Conservation (phyloP, 768 basidiomycete genomes). For the Cubamyces sp. region DNA sequence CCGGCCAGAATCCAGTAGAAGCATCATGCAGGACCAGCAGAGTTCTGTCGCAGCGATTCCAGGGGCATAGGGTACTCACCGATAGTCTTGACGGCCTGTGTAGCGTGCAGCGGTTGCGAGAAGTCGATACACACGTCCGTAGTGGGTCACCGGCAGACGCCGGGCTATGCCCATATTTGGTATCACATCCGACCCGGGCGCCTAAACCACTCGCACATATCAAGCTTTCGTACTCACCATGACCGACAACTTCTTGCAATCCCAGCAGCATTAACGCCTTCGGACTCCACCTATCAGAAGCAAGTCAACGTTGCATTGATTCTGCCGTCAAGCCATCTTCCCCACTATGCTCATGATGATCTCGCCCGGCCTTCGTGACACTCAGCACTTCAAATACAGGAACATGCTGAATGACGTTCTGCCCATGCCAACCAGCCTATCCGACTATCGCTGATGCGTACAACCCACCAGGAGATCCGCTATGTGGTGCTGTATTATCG, state of each 20-base stretch:
- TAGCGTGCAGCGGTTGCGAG: constrained; percentile 21
- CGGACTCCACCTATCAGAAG: no score
- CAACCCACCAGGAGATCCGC: no score
- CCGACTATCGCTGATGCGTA: no score
- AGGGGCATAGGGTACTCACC: constrained; percentile 20
- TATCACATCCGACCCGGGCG: not conserved
- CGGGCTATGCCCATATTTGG: not conserved
- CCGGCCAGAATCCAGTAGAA: not conserved
- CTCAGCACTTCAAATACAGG: no score
- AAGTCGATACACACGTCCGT: constrained; percentile 11
- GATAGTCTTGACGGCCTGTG: constrained; percentile 27
- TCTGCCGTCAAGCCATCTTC: no score
- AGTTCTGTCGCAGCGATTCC: not conserved
- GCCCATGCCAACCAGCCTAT: no score
- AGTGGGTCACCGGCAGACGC: constrained; percentile 9
- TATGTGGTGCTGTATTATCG: no score
- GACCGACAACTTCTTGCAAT: not conserved
- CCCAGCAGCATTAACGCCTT: no score
- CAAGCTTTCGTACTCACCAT: not conserved
- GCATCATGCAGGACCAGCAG: not conserved
- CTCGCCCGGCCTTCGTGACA: no score
- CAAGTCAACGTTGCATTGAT: no score
- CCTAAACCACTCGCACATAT: not conserved
- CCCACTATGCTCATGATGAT: no score
- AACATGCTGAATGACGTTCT: no score